A percentile compares a stretch with the other conserved stretches of the same genome.
phyloP scores from a whole-genome alignment of 495 filamentous ascomycete species.

The Platismatia glauca region DNA sequence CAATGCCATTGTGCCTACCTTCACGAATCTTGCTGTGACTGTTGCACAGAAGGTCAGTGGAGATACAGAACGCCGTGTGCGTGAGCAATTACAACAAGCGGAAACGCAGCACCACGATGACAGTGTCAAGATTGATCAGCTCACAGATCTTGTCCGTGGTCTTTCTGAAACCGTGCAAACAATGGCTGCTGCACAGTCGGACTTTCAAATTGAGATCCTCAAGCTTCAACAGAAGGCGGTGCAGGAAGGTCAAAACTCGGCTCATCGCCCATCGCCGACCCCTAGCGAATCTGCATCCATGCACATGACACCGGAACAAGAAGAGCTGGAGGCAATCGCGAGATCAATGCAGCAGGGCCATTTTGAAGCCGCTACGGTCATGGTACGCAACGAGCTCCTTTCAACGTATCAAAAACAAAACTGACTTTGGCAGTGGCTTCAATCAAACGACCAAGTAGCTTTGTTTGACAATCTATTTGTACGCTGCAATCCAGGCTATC shows the following conservation, averaged over 20 bases:
- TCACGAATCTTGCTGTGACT: conserved; percentile 52
- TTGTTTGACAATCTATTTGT: conserved; percentile 77
- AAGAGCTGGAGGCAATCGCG: conserved; percentile 57
- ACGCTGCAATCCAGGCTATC: conserved; percentile 60
- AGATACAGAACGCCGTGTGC: conserved; percentile 58
- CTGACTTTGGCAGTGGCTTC: conserved; percentile 63
- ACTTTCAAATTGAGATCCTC: conserved; percentile 52
- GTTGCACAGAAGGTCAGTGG: conserved; percentile 49
- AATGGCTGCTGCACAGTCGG: conserved; percentile 56
- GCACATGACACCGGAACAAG: conserved; percentile 46
- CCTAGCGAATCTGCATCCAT: conserved; percentile 26
- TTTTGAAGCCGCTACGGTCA: conserved; percentile 62
- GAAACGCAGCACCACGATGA: conserved; percentile 65
- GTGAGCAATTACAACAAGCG: conserved; percentile 52
- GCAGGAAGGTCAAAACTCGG: conserved; percentile 20
- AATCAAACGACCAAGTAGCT: conserved; percentile 61
- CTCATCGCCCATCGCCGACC: conserved; percentile 14
- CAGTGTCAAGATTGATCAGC: conserved; percentile 70
- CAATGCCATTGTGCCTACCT: conserved; percentile 51
- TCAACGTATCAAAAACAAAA: background rate
- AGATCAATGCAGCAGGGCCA: conserved; percentile 52
- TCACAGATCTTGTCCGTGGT: conserved; percentile 60
- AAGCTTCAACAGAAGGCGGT: conserved; percentile 43
- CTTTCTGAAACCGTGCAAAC: conserved; percentile 64
- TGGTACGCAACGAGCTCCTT: conserved; percentile 37